Evolutionary conservation across 2,329 filamentous ascomycete species (phyloP), one percentile per base, ranked within the genome.

Genomic region (Talaromyces sp.): DNA sequence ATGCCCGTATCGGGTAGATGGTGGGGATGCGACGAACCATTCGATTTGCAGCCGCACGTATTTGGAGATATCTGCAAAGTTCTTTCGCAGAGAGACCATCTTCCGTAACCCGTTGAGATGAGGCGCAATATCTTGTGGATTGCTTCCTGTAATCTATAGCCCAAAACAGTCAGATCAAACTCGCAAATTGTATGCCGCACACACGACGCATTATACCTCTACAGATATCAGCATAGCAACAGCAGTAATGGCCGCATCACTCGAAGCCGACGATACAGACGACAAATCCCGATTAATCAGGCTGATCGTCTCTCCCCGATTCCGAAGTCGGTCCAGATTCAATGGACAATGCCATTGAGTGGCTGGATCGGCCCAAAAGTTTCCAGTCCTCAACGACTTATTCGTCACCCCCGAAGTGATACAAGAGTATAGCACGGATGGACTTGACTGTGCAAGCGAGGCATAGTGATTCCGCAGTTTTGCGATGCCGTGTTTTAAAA

Each of bases 331-430:
- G 58, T 75, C 72, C 8, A 75, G 64, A 35, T 74, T 65, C 11
- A 74, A 63, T 9, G 63, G 63, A 56, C 69, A 73, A 17, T 63
- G 63, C 2, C 64, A 61, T 56, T 63, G 65, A 43, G 70, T 68
- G 15, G 62, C 67, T 4, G 70, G 66, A 53, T 74, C 70, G 28
- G 65, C 65, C 6, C 73, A 59, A 17, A 74, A 64, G 21, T 71
- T 69, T 2, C 72, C 72, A 5, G 63, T 58, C 25, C 61, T 58
- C 61, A 75, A 65, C 6, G 72, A 71, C 8, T 67, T 64, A 57
- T 73, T 73, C 10, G 72, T 73, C 7, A 70, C 67, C 3, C 70
- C 67, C 59, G 73, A 70, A 55, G 72, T 74, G 51, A 75, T 74
- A 51, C 64, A 66, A 7, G 72, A 71, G 57, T 74, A 71, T 13